phyloP scores from a whole-genome alignment of 2,329 filamentous ascomycete species.

The Penicillium sp. region DNA sequence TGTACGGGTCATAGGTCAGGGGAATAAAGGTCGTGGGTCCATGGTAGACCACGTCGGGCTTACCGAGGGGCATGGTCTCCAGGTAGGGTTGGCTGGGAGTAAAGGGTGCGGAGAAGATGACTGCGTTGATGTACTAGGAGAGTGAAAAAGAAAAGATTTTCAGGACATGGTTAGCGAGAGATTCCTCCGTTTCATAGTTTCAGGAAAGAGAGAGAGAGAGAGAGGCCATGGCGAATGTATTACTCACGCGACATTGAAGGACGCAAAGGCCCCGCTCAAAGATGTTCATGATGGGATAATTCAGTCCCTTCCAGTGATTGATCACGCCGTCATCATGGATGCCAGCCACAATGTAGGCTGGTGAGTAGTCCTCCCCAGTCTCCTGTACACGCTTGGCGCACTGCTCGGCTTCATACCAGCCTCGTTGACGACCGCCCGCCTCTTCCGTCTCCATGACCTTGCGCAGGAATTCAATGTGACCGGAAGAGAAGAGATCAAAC shows the following conservation, averaged over 20 bases:
- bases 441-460: constrained; percentile 70
- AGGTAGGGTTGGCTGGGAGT: constrained; percentile 76
- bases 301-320: constrained; percentile 93
- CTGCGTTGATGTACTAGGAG: constrained; percentile 71
- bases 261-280: constrained; percentile 94
- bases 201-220: not conserved
- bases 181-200: not conserved
- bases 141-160: too few relatives aligned
- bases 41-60: constrained; percentile 80
- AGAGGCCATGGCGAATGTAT: too few relatives aligned
- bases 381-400: constrained; percentile 57
- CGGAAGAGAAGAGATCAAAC: constrained; percentile 93
- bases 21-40: constrained; percentile 90
- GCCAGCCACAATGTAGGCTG: constrained; percentile 83
- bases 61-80: constrained; percentile 63
- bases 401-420: constrained; percentile 67
- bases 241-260: constrained; percentile 77
- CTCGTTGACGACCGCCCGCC: constrained; percentile 57
- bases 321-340: constrained; percentile 94
- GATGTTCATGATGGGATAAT: constrained; percentile 99
- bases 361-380: constrained; percentile 66
- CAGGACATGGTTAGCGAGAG: not conserved
- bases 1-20: constrained; percentile 71
- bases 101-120: constrained; percentile 87
- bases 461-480: constrained; percentile 90